phyloP scores from a whole-genome alignment of 495 filamentous ascomycete genomes.

The Saxophila tyrrhenica region DNA sequence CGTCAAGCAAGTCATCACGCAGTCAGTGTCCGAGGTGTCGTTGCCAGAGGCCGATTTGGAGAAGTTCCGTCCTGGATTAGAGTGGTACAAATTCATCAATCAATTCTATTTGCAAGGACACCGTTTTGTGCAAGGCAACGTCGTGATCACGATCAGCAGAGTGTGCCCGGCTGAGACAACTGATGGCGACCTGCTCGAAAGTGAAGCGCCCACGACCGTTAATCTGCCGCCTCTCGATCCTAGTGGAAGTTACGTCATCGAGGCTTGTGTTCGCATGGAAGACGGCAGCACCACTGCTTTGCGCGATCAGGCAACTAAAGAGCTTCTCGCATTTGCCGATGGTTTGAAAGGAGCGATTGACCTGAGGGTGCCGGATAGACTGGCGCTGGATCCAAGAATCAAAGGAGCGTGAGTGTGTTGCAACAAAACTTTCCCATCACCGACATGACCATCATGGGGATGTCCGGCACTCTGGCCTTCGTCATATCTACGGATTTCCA shows the following conservation, averaged over 20 bases:
- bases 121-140: slow-evolving; percentile 34
- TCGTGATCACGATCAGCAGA: slow-evolving; percentile 33
- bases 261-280: slow-evolving; percentile 32
- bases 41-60: slow-evolving; percentile 2
- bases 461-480: too few species aligned
- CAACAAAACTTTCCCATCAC: too few species aligned
- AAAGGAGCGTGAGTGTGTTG: slow-evolving; percentile 15
- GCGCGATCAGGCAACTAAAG: slow-evolving; percentile 44
- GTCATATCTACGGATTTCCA: too few species aligned
- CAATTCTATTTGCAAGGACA: slow-evolving; percentile 21
- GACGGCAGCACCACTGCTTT: slow-evolving; percentile 30
- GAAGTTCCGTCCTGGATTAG: slow-evolving; percentile 1
- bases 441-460: too few species aligned
- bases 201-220: neutral
- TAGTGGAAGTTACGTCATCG: slow-evolving; percentile 30
- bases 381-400: slow-evolving; percentile 55
- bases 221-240: slow-evolving; percentile 21
- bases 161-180: neutral
- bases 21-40: neutral
- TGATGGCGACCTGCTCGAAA: neutral
- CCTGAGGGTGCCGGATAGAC: slow-evolving; percentile 49
- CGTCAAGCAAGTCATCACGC: slow-evolving; percentile 16
- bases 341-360: slow-evolving; percentile 53
- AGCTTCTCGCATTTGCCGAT: slow-evolving; percentile 50
- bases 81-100: slow-evolving; percentile 6